Evolutionary conservation across 352 stramenopile genomes (phyloP).

Genomic region (Aphanomyces astaci): DNA sequence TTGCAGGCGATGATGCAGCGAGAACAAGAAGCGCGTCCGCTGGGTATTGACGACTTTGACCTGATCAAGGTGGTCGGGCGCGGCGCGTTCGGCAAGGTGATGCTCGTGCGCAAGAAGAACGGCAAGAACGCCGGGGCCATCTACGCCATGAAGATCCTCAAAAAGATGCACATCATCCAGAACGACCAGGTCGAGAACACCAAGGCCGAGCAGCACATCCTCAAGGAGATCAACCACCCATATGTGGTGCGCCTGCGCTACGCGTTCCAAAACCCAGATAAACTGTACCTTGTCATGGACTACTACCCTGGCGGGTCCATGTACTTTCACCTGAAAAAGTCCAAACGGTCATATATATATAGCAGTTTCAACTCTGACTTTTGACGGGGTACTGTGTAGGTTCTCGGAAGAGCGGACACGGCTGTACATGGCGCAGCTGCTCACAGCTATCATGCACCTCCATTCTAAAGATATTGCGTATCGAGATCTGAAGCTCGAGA

Average conservation of each 20-base stretch:
- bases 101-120: slow-evolving; percentile 90
- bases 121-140: slow-evolving; percentile 78
- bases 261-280: slow-evolving; percentile 83
- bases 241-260: slow-evolving; percentile 80
- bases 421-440: slow-evolving; percentile 81
- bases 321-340: slow-evolving; percentile 85
- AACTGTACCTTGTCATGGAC: slow-evolving; percentile 96
- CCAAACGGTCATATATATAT: slow-evolving; percentile 35
- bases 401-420: slow-evolving; percentile 78
- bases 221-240: slow-evolving; percentile 85
- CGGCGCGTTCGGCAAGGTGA: slow-evolving; percentile 92
- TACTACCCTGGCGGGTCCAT: slow-evolving; percentile 89
- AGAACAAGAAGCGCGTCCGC: slow-evolving; percentile 52
- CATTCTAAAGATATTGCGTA: slow-evolving; percentile 87
- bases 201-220: slow-evolving; percentile 83
- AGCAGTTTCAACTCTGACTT: background rate
- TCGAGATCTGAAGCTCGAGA: slow-evolving; percentile 84
- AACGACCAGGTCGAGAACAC: slow-evolving; percentile 92
- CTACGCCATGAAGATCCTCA: slow-evolving; percentile 93
- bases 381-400: slow-evolving; percentile 16
- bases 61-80: slow-evolving; percentile 93
- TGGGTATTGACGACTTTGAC: slow-evolving; percentile 91
- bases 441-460: slow-evolving; percentile 82
- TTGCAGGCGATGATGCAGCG: slow-evolving; percentile 76
- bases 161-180: slow-evolving; percentile 89